Conservation (phyloP, 768 basidiomycete genomes). For the Serendipita sp. region DNA sequence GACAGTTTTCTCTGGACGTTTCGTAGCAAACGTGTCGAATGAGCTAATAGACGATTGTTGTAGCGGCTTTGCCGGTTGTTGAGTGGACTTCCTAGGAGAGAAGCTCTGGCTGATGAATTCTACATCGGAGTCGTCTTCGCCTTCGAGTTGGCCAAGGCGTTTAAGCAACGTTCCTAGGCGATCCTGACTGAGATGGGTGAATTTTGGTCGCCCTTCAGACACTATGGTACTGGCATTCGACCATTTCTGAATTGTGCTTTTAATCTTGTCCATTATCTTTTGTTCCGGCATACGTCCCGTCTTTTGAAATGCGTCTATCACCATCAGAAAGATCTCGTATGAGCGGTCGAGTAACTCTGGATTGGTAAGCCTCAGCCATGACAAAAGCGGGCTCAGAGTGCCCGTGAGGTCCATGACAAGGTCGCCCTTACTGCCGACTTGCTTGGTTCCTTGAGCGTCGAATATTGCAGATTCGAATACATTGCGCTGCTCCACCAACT, state of each 20-base stretch:
- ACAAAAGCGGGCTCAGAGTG: slow-evolving; percentile 61
- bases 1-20: too few species aligned
- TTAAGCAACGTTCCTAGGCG: background rate
- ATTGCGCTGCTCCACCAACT: slow-evolving; percentile 66
- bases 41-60: too few species aligned
- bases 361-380: slow-evolving; percentile 88
- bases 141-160: slow-evolving; percentile 1
- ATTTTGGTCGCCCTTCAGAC: background rate
- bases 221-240: slow-evolving; percentile 10
- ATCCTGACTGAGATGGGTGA: background rate
- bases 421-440: slow-evolving; percentile 15
- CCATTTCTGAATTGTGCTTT: slow-evolving; percentile 20
- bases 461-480: slow-evolving; percentile 59
- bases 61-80: background rate
- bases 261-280: slow-evolving; percentile 46
- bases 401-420: slow-evolving; percentile 63
- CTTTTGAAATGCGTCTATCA: slow-evolving; percentile 63
- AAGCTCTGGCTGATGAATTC: slow-evolving; percentile 26
- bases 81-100: background rate
- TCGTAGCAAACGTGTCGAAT: too few species aligned
- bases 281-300: slow-evolving; percentile 40
- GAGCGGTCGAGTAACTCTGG: slow-evolving; percentile 83
- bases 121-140: slow-evolving; percentile 42
- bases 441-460: slow-evolving; percentile 20
- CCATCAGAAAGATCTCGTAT: slow-evolving; percentile 61